Evolutionary conservation across 768 basidiomycete species (phyloP), one percentile per base, ranked within the genome.

Genomic region (Boletus subparvulus): DNA sequence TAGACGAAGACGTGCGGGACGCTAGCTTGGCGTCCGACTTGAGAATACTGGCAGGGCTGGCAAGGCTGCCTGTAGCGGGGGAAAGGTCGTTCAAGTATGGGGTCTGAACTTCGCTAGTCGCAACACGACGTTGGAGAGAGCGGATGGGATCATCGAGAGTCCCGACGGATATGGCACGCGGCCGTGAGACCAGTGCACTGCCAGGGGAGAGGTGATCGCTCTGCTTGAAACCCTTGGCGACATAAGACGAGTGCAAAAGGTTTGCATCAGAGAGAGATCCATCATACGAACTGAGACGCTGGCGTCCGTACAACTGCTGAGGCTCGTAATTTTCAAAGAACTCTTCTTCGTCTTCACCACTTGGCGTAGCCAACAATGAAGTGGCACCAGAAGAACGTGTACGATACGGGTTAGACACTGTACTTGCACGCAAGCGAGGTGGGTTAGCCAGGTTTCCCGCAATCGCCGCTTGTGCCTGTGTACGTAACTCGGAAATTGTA

Each of bases 321-420:
- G 57, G 26, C 52, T 85, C 81, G 59, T 85, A 83, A 61, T 78
- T 77, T 54, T 87, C 84, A 65, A 89, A 88, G 61, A 84, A 80
- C 48, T 92, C 90, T 50, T 90, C 87, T 50, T 92, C 90, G 17
- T 90, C 87, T 56, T 86, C 83, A 42, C 81, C 78, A 33, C 69
- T 79, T 2, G 87, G 82, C 3, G 87, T 84, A 16, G 84, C 70
- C 40, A 91, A 74, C 57, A 90, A 76, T 4, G 88, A 86, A 41
- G 77, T 76, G n/a, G 79, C 73, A 17, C 77, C 78, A 47, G 84
- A 78, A 54, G 87, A 77, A 60, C 88, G 79, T 51, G 79, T 76
- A 59, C 91, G 84, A 71, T 94, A 94, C n/a, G 93, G 91, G 68
- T 92, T 89, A 13, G 94, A 96, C 16, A 98, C 94, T 1, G 94